Evolutionary conservation across 768 basidiomycete species (phyloP).

Genomic region (Lactarius deliciosus): DNA sequence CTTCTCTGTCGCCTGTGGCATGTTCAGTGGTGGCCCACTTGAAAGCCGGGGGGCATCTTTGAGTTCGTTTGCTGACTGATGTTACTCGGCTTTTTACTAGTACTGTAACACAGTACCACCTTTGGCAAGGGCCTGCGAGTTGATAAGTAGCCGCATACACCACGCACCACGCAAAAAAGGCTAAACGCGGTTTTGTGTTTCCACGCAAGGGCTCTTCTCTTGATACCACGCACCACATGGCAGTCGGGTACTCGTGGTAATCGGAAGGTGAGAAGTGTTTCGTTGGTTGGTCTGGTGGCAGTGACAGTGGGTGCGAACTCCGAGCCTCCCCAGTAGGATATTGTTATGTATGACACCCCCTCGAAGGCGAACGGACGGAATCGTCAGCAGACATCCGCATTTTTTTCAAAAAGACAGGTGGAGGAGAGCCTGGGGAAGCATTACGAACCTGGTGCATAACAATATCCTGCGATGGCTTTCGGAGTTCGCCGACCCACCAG

Average conservation of each 20-base stretch:
- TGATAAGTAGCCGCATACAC: not conserved
- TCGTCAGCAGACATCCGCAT: not conserved
- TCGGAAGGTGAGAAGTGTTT: not conserved
- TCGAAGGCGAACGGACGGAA: not conserved
- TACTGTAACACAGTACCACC: not conserved
- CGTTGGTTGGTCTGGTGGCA: not conserved
- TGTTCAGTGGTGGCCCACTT: not conserved
- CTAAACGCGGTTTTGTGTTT: not conserved
- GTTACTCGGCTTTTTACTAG: not conserved
- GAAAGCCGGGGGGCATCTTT: not conserved
- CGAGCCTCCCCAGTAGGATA: not conserved
- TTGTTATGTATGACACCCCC: not conserved
- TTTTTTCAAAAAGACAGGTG: not conserved
- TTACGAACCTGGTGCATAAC: not conserved
- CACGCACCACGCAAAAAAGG: not conserved
- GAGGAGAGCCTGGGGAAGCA: not conserved
- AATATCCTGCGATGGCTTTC: not conserved
- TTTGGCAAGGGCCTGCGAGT: not conserved
- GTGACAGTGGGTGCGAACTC: constrained; percentile 6
- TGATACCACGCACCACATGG: not conserved
- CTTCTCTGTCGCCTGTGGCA: not conserved
- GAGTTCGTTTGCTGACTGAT: not conserved
- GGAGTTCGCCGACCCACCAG: not conserved
- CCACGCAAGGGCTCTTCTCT: not conserved
- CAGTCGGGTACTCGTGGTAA: not conserved